These are phyloP conservation scores for Aspergillus haitiensis DNA, from an alignment of 495 filamentous ascomycete genomes.

Conservation along the genomic window DNA sequence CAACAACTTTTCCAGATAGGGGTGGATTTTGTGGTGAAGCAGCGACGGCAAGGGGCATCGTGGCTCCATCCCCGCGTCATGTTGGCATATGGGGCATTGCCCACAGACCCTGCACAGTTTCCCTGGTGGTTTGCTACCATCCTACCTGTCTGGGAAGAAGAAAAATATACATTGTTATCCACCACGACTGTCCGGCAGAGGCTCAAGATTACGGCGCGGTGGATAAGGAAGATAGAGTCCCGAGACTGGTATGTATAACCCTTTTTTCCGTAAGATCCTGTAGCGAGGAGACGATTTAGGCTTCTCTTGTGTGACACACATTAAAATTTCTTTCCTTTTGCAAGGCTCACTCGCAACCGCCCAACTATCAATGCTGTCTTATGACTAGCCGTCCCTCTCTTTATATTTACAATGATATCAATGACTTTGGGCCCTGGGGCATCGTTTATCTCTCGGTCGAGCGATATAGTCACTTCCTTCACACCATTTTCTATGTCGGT, in stretches of 20 bases:
- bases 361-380: constrained; percentile 41
- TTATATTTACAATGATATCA: constrained; percentile 39
- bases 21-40: constrained; percentile 64
- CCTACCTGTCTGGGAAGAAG: constrained; percentile 69
- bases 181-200: constrained; percentile 75
- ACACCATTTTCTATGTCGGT: constrained; percentile 43
- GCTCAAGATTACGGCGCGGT: constrained; percentile 72
- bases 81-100: constrained; percentile 72
- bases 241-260: constrained; percentile 64
- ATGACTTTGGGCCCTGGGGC: constrained; percentile 28
- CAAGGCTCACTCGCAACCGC: constrained; percentile 36
- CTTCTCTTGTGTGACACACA: constrained; percentile 20
- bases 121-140: constrained; percentile 91
- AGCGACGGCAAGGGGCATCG: constrained; percentile 62
- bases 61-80: constrained; percentile 74
- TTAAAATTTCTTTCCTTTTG: constrained; percentile 10
- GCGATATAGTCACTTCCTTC: constrained; percentile 34
- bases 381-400: constrained; percentile 54
- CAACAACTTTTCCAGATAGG: constrained; percentile 62
- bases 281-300: constrained; percentile 2
- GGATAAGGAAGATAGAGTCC: constrained; percentile 72
- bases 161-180: constrained; percentile 73
- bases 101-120: constrained; percentile 71
- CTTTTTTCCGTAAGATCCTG: not conserved
- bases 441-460: constrained; percentile 28